Evolutionary conservation across 1,284 basidiomycete genomes (phyloP).

Genomic region (Marasmius oreades): DNA sequence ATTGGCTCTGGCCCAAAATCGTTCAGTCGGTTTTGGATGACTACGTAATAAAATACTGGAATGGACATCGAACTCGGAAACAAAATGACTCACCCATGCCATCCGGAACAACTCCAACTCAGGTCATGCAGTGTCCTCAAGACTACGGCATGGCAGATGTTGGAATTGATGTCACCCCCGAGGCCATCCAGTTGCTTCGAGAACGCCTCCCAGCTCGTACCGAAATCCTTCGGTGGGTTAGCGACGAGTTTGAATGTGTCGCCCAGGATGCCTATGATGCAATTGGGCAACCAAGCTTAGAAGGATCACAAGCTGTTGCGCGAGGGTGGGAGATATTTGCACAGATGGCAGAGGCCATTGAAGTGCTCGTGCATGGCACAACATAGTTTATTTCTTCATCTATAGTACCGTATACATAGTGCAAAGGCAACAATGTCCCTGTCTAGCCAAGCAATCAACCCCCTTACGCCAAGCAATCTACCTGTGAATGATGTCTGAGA

Average conservation of each 20-base stretch:
- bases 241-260: constrained; percentile 2
- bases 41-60: constrained; percentile 14
- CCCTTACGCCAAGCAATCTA: too few species aligned
- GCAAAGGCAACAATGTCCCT: too few species aligned
- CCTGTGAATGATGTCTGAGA: too few species aligned
- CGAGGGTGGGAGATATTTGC: not conserved
- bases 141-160: constrained; percentile 8
- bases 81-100: not conserved
- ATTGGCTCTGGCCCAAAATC: constrained; percentile 15
- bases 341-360: not conserved
- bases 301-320: not conserved
- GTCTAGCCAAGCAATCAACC: too few species aligned
- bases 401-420: too few species aligned
- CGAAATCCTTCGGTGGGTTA: constrained; percentile 11
- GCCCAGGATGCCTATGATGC: not conserved
- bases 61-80: constrained; percentile 8
- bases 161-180: constrained; percentile 2
- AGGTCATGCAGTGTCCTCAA: constrained; percentile 7
- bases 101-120: constrained; percentile 2
- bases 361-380: too few species aligned
- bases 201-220: constrained; percentile 2
- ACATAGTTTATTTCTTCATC: too few species aligned
- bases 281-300: not conserved
- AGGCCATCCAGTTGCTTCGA: constrained; percentile 4
- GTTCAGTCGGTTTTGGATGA: constrained; percentile 3